A percentile compares a stretch with the other conserved stretches of the same genome.
Evolutionary conservation across 73 alveolate genomes (phyloP).

Genomic region (Paramecium primaurelia): DNA sequence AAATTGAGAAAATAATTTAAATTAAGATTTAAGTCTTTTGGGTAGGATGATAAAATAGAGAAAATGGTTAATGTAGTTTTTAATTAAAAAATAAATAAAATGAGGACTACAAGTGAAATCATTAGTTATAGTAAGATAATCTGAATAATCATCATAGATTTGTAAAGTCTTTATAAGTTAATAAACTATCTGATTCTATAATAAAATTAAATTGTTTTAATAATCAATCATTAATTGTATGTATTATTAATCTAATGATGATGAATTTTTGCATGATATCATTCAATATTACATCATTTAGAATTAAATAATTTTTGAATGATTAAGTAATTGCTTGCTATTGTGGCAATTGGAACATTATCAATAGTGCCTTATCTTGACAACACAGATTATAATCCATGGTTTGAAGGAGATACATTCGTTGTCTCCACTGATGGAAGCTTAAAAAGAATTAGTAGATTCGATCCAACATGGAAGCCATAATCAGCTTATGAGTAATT

Average conservation of each 20-base stretch:
- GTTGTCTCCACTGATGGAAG: background rate
- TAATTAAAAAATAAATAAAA: too few species aligned
- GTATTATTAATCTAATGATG: background rate
- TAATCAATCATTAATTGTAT: background rate
- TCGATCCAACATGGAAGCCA: background rate
- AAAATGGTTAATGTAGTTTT: too few species aligned
- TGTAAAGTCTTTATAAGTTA: background rate
- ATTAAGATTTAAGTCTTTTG: too few species aligned
- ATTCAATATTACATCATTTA: background rate
- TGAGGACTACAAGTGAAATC: background rate
- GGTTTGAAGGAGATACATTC: conserved; percentile 41
- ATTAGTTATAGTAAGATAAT: background rate
- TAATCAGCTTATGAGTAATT: background rate
- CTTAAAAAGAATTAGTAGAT: background rate
- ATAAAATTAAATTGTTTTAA: background rate
- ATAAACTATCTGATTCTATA: background rate
- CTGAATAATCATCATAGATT: background rate
- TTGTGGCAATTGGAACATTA: background rate
- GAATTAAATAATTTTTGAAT: background rate
- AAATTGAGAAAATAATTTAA: too few species aligned
- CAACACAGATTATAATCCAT: conserved; percentile 18
- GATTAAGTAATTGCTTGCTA: conserved; percentile 3
- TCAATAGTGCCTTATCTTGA: conserved; percentile 4
- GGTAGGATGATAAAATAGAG: too few species aligned
- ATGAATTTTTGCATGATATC: background rate